Conservation (phyloP, 2,329 filamentous ascomycete species). For the Catunica adiposa region DNA sequence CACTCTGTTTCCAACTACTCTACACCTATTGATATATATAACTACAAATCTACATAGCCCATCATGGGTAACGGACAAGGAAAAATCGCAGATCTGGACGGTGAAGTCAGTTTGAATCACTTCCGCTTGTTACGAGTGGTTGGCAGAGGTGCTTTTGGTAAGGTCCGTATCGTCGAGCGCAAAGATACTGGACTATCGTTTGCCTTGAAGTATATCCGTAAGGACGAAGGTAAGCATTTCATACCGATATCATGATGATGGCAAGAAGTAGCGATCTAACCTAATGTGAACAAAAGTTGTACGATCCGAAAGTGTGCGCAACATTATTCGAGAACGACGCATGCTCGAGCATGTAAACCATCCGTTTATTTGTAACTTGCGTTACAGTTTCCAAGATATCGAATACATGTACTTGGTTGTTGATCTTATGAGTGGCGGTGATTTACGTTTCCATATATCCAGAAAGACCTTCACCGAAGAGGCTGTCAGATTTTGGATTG, state of each 20-base stretch:
- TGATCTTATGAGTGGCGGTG: slow-evolving; percentile 94
- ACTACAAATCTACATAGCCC: neutral
- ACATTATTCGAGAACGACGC: slow-evolving; percentile 90
- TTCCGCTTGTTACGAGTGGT: slow-evolving; percentile 91
- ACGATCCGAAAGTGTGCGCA: slow-evolving; percentile 90
- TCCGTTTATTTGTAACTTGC: slow-evolving; percentile 92
- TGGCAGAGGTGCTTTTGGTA: slow-evolving; percentile 94
- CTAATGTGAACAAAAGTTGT: slow-evolving; percentile 46
- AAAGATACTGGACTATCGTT: slow-evolving; percentile 92
- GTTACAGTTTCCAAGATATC: slow-evolving; percentile 97
- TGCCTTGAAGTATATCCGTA: slow-evolving; percentile 93
- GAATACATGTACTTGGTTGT: slow-evolving; percentile 99
- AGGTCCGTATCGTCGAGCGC: slow-evolving; percentile 94
- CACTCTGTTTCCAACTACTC: neutral
- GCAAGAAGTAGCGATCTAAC: neutral
- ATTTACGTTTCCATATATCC: slow-evolving; percentile 93
- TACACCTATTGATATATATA: neutral
- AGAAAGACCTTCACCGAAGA: slow-evolving; percentile 97
- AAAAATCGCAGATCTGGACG: slow-evolving; percentile 80
- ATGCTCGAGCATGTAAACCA: slow-evolving; percentile 98
- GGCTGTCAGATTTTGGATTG: slow-evolving; percentile 91
- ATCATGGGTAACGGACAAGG: slow-evolving; percentile 80
- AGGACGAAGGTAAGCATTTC: slow-evolving; percentile 71
- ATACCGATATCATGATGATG: neutral
- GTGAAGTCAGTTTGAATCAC: slow-evolving; percentile 97